Percentiles rank a stretch among this genome's conserved stretches.
These are phyloP conservation scores for Adansonia gregorii DNA, from an alignment of 441 rosid genomes.

Conservation along the genomic window DNA sequence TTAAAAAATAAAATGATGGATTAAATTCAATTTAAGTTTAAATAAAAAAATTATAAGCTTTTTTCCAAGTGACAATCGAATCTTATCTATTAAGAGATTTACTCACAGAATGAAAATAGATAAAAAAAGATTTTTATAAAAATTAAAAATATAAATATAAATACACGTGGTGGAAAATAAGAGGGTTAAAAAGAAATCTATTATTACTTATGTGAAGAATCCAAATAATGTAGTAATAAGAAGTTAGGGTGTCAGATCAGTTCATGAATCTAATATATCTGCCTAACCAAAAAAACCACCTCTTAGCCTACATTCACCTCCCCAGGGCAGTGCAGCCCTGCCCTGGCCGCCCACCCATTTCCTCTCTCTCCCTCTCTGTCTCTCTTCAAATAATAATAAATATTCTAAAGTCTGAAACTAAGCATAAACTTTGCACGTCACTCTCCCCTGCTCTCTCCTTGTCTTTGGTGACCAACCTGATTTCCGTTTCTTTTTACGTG, in stretches of 20 bases:
- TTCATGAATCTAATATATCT: slow-evolving; percentile 8
- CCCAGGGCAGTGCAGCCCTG: not conserved
- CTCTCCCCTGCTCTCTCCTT: not conserved
- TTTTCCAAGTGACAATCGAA: not conserved
- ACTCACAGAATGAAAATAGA: not conserved
- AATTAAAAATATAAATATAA: not conserved
- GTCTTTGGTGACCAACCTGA: slow-evolving; percentile 31
- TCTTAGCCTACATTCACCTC: not conserved
- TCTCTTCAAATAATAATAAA: not conserved
- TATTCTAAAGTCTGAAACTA: not conserved
- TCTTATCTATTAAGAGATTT: no score
- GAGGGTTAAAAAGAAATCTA: slow-evolving; percentile 1
- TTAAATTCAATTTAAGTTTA: no score
- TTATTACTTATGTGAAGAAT: not conserved
- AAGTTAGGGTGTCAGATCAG: not conserved
- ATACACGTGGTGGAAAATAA: not conserved
- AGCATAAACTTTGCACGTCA: slow-evolving; percentile 14
- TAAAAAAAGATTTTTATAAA: not conserved
- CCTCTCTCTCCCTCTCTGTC: slow-evolving; percentile 4
- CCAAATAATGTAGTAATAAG: not conserved
- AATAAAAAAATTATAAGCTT: no score
- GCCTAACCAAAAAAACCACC: not conserved
- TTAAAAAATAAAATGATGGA: no score
- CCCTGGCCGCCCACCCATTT: not conserved
- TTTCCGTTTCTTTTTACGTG: slow-evolving; percentile 24